Evolutionary conservation across 1,139 yeast genomes (phyloP).

Genomic region (Yamadazyma buinensis): DNA sequence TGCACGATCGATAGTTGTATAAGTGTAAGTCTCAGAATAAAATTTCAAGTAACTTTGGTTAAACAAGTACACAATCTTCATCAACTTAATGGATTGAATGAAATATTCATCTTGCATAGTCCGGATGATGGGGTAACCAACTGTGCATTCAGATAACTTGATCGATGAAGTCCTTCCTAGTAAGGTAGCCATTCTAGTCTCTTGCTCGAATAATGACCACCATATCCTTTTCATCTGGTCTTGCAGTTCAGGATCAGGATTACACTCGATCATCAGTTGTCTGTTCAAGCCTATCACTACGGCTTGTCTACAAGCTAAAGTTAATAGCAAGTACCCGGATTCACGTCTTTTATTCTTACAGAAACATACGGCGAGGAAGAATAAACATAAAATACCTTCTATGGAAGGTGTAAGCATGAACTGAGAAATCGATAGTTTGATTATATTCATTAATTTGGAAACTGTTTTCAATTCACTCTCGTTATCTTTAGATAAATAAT

Average conservation of each 20-base stretch:
- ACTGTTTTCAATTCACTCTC: slow-evolving; percentile 13
- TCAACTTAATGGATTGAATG: slow-evolving; percentile 1
- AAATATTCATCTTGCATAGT: slow-evolving; percentile 1
- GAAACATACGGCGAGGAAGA: slow-evolving; percentile 36
- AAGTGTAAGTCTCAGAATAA: background rate
- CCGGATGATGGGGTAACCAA: slow-evolving; percentile 1
- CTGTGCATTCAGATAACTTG: slow-evolving; percentile 7
- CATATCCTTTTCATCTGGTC: slow-evolving; percentile 12
- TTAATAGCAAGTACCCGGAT: slow-evolving; percentile 38
- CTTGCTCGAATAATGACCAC: slow-evolving; percentile 16
- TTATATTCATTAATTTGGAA: slow-evolving; percentile 14
- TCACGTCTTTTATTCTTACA: slow-evolving; percentile 42
- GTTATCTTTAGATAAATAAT: slow-evolving; percentile 10
- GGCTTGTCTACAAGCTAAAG: slow-evolving; percentile 42
- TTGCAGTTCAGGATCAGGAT: slow-evolving; percentile 5
- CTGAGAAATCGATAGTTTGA: slow-evolving; percentile 38
- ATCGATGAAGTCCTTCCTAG: slow-evolving; percentile 15
- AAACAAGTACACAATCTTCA: slow-evolving; percentile 4
- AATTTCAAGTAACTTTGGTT: slow-evolving; percentile 1
- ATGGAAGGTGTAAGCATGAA: slow-evolving; percentile 37
- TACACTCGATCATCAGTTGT: slow-evolving; percentile 21
- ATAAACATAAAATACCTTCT: slow-evolving; percentile 38
- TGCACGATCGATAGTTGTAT: slow-evolving; percentile 1
- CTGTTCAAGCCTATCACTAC: slow-evolving; percentile 43
- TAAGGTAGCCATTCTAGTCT: slow-evolving; percentile 9